Evolutionary conservation across 306 rosid genomes (phyloP).

Genomic region (Dicorynia guianensis): DNA sequence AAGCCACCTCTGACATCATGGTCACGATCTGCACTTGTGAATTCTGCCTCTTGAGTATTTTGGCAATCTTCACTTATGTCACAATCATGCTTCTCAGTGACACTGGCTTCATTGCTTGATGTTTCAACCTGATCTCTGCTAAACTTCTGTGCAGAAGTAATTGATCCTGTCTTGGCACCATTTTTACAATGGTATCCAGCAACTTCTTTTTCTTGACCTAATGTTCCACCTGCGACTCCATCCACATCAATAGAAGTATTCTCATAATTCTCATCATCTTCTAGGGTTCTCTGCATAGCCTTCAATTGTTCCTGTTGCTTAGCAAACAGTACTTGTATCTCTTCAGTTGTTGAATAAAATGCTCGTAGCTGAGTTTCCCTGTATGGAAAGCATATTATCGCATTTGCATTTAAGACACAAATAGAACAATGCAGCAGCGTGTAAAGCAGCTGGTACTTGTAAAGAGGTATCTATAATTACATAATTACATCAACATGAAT

Average conservation of each 20-base stretch:
- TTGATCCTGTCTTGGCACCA: constrained; percentile 58
- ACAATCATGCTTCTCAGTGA: constrained; percentile 86
- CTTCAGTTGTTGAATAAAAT: constrained; percentile 96
- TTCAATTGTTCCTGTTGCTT: constrained; percentile 96
- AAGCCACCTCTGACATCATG: constrained; percentile 66
- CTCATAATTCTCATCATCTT: constrained; percentile 91
- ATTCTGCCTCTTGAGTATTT: constrained; percentile 85
- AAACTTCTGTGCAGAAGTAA: constrained; percentile 58
- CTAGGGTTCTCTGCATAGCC: constrained; percentile 89
- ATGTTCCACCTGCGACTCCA: constrained; percentile 46
- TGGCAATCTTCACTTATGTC: constrained; percentile 70
- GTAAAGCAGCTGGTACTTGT: constrained; percentile 20
- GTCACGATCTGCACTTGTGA: constrained; percentile 68
- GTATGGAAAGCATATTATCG: constrained; percentile 36
- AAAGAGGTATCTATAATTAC: constrained; percentile 19
- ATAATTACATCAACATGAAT: constrained; percentile 30
- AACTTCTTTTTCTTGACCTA: constrained; percentile 50
- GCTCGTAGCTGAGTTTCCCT: constrained; percentile 94
- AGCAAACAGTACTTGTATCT: constrained; percentile 74
- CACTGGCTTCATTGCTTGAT: constrained; percentile 75
- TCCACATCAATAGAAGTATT: constrained; percentile 77
- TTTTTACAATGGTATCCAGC: constrained; percentile 46
- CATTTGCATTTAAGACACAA: not conserved
- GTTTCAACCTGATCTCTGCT: constrained; percentile 58
- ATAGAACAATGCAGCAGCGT: constrained; percentile 23